Conservation (phyloP, 345 rosid species). For the Boechera retrofracta region DNA sequence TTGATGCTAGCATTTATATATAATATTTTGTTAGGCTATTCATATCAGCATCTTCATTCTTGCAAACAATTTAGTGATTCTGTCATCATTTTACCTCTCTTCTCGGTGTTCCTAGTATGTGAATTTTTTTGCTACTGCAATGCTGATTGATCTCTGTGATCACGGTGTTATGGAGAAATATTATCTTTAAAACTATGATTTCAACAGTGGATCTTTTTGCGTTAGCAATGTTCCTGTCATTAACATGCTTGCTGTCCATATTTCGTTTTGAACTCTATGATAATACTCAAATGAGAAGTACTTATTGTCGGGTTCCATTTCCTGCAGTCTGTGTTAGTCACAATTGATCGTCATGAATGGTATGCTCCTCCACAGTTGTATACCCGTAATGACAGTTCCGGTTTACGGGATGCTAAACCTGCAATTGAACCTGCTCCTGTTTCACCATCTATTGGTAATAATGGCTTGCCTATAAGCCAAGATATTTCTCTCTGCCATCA, state of each 20-base stretch:
- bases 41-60: constrained; percentile 16
- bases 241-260: constrained; percentile 22
- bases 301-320: constrained; percentile 34
- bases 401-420: constrained; percentile 79
- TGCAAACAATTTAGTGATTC: constrained; percentile 25
- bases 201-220: not conserved
- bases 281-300: constrained; percentile 28
- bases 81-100: constrained; percentile 19
- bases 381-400: constrained; percentile 85
- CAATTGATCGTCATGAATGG: constrained; percentile 96
- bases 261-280: constrained; percentile 10
- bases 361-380: constrained; percentile 89
- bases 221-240: constrained; percentile 20
- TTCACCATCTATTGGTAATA: constrained; percentile 49
- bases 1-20: constrained; percentile 26
- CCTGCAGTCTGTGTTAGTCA: constrained; percentile 84
- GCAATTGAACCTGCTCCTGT: constrained; percentile 54
- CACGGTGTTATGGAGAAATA: not conserved
- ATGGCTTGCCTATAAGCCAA: constrained; percentile 43
- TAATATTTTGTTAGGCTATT: constrained; percentile 19
- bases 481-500: constrained; percentile 46
- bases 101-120: constrained; percentile 19
- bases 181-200: constrained; percentile 4
- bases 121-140: not conserved
- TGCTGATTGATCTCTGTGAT: constrained; percentile 25